Evolutionary conservation across 2,329 filamentous ascomycete species (phyloP).

Genomic region (Ilyonectria robusta): DNA sequence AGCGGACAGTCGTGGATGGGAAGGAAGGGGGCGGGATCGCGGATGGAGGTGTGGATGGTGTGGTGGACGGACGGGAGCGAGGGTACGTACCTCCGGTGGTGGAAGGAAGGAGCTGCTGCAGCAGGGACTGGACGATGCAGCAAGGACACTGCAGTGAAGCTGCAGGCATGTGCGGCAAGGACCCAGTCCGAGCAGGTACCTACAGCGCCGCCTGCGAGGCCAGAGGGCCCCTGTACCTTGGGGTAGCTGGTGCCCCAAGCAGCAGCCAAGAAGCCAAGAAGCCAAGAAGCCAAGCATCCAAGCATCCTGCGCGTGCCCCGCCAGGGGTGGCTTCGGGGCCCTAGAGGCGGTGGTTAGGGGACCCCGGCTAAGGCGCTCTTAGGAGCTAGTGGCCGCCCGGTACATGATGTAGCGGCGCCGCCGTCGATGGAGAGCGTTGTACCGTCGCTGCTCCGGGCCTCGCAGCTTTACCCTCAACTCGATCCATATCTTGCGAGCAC

Average conservation of each 20-base stretch:
- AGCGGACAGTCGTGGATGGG: background rate
- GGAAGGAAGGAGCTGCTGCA: background rate
- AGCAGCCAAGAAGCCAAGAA: constrained; percentile 3
- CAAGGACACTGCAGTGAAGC: background rate
- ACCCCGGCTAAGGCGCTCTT: constrained; percentile 26
- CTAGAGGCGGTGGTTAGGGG: constrained; percentile 23
- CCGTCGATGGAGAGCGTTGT: constrained; percentile 17
- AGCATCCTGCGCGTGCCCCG: background rate
- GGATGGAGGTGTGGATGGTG: constrained; percentile 25
- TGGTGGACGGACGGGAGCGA: constrained; percentile 18
- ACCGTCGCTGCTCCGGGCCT: background rate
- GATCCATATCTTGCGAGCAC: constrained; percentile 3
- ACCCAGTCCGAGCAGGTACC: constrained; percentile 2
- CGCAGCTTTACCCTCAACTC: constrained; percentile 12
- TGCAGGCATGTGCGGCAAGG: constrained; percentile 3
- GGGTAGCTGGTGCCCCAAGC: constrained; percentile 26
- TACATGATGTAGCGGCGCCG: constrained; percentile 22
- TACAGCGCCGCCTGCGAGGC: constrained; percentile 6
- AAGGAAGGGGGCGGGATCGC: constrained; percentile 42
- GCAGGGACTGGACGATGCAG: background rate
- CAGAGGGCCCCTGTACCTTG: constrained; percentile 27
- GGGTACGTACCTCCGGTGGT: constrained; percentile 6
- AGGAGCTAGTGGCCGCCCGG: constrained; percentile 27
- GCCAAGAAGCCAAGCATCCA: background rate
- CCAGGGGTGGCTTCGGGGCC: constrained; percentile 23